Evolutionary conservation across 805 yeast species (phyloP), one percentile per base, ranked within the genome.

Genomic region (Wickerhamomyces ciferrii): DNA sequence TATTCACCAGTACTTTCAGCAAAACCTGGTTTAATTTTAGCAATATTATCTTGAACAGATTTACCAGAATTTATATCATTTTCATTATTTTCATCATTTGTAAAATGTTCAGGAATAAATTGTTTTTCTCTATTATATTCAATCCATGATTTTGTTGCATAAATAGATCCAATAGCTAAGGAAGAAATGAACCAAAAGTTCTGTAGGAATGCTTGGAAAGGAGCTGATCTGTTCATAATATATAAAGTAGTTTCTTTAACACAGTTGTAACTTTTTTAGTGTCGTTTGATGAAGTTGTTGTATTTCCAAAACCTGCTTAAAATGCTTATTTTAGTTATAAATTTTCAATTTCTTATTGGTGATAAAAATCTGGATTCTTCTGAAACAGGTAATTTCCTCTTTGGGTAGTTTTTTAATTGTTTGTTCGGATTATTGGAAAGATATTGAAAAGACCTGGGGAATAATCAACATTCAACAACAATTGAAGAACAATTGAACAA

Each of bases 21-120:
- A 44, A 79, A 73, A 1, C 87, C 87, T 1, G 85, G 86, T 51
- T 73, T 72, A 13, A 68, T 62, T 41, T 62, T 63, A 2, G 76
- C 69, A 21, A 64, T 55, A 49, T 70, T 50, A 37, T 37, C 39
- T 20, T 37, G 39, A 6, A 32, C 43, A 18, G 47, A 34, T 8
- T 47, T 48, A 7, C 50, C 46, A 14, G 37, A 34, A n/a, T n/a
- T n/a, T n/a, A n/a, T n/a, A n/a, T n/a, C n/a, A n/a, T n/a, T n/a
- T 9, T 43, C 44, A 17, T 52, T 43, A 5, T 39, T 47, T 4
- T 42, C 42, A 2, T 48, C 39, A 5, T 8, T n/a, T 20, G 19
- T 49, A 43, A 54, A 50, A 13, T 63, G 66, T 15, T 57, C 60
- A 15, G 74, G 71, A 29, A 50, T 50, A 52, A 63, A 72, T 25